Conservation (phyloP, 495 filamentous ascomycete genomes). For the Darksidea phi region DNA sequence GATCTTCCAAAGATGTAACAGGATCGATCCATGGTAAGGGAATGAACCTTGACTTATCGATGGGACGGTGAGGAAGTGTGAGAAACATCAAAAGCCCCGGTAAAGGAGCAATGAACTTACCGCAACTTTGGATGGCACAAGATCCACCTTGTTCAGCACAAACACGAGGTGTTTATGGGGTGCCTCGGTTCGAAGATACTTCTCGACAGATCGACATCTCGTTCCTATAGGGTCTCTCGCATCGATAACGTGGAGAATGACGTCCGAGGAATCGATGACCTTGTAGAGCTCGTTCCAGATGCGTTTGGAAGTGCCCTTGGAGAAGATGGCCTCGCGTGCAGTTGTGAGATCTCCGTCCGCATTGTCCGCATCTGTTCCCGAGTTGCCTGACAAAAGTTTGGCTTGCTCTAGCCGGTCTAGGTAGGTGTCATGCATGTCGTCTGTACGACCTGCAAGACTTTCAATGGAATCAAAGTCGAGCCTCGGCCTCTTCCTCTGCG, state of each 20-base stretch:
- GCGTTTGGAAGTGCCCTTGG: constrained; percentile 87
- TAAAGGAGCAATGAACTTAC: constrained; percentile 62
- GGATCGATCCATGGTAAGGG: constrained; percentile 70
- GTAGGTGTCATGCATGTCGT: constrained; percentile 74
- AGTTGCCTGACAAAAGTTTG: constrained; percentile 66
- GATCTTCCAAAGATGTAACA: constrained; percentile 99
- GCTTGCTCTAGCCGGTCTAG: constrained; percentile 73
- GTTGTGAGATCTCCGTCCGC: constrained; percentile 59
- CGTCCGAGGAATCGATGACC: constrained; percentile 47
- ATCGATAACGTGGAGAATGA: constrained; percentile 47
- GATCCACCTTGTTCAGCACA: constrained; percentile 91
- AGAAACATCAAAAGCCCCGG: neutral
- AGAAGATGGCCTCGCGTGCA: constrained; percentile 85
- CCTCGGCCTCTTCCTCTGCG: constrained; percentile 88
- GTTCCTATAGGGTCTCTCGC: constrained; percentile 46
- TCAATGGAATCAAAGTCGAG: constrained; percentile 73
- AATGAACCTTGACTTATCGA: constrained; percentile 96
- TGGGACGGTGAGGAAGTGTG: constrained; percentile 41
- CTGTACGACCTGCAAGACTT: constrained; percentile 77
- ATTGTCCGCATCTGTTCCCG: constrained; percentile 54
- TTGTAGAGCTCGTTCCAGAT: constrained; percentile 99
- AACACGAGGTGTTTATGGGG: constrained; percentile 94
- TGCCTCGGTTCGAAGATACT: constrained; percentile 88
- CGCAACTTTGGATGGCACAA: constrained; percentile 89
- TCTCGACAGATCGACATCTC: constrained; percentile 75